phyloP scores from a whole-genome alignment of 2,329 filamentous ascomycete species.

The Ceratocystis eucalypticola region DNA sequence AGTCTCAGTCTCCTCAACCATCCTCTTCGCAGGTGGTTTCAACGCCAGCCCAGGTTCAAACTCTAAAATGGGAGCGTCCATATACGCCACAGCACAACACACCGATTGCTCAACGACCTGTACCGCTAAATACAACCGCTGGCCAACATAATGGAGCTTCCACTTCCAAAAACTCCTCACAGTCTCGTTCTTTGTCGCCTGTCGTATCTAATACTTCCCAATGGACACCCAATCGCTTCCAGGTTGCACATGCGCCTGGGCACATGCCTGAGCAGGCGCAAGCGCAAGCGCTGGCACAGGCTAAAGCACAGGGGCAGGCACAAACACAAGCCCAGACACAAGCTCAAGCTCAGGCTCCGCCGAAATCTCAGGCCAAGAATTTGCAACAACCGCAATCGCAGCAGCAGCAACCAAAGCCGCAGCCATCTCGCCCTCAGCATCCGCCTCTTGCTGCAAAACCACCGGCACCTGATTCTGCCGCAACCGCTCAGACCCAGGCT shows the following conservation, averaged over 20 bases:
- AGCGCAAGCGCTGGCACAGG: slow-evolving; percentile 10
- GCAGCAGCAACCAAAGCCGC: not conserved
- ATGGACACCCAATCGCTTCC: slow-evolving; percentile 6
- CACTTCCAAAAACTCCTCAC: not conserved
- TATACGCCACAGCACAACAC: slow-evolving; percentile 12
- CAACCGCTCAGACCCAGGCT: not conserved
- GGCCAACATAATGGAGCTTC: not conserved
- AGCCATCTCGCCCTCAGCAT: not conserved
- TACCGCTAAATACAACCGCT: not conserved
- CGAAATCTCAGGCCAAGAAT: slow-evolving; percentile 8
- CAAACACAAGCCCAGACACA: slow-evolving; percentile 9
- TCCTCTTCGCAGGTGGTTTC: not conserved
- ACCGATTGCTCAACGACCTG: slow-evolving; percentile 2
- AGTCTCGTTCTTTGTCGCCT: not conserved
- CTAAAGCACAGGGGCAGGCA: slow-evolving; percentile 13
- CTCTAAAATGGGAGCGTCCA: slow-evolving; percentile 12
- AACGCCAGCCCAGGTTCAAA: slow-evolving; percentile 2
- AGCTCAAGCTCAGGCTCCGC: not conserved
- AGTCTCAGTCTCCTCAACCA: slow-evolving; percentile 6
- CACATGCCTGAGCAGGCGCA: slow-evolving; percentile 10
- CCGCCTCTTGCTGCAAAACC: not conserved
- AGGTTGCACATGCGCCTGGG: not conserved
- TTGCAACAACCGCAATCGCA: not conserved
- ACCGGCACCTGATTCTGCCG: not conserved
- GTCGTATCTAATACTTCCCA: not conserved